These are phyloP conservation scores for Kwoniella europaea DNA, from an alignment of 768 basidiomycete genomes.

Conservation along the genomic window DNA sequence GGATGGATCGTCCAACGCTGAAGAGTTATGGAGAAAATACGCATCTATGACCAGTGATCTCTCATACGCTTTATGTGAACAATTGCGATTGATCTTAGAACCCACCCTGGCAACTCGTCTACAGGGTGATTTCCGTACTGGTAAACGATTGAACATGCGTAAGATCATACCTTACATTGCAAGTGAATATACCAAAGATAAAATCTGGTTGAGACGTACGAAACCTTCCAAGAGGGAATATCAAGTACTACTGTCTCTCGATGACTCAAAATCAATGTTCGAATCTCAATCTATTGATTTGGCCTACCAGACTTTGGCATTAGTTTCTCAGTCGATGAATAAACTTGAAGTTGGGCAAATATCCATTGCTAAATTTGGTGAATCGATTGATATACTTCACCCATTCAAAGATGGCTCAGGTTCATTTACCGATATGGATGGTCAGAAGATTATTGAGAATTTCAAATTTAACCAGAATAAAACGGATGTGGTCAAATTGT, in stretches of 20 bases:
- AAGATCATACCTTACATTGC: slow-evolving; percentile 98
- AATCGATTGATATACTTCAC: slow-evolving; percentile 83
- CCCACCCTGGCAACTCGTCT: slow-evolving; percentile 92
- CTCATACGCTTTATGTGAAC: slow-evolving; percentile 90
- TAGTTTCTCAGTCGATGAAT: slow-evolving; percentile 86
- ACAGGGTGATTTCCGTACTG: slow-evolving; percentile 95
- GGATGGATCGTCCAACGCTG: slow-evolving; percentile 58
- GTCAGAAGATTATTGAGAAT: slow-evolving; percentile 76
- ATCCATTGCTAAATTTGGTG: slow-evolving; percentile 86
- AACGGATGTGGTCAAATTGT: slow-evolving; percentile 81
- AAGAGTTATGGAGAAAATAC: slow-evolving; percentile 89
- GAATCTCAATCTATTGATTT: slow-evolving; percentile 90
- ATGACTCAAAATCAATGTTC: slow-evolving; percentile 96
- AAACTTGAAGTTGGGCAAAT: slow-evolving; percentile 96
- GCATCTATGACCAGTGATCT: slow-evolving; percentile 87
- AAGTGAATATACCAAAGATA: slow-evolving; percentile 98
- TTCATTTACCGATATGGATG: slow-evolving; percentile 78
- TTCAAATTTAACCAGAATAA: slow-evolving; percentile 89
- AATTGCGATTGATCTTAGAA: slow-evolving; percentile 92
- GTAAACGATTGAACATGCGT: slow-evolving; percentile 98
- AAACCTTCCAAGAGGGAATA: slow-evolving; percentile 93
- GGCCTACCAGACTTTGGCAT: slow-evolving; percentile 88
- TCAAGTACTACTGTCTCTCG: slow-evolving; percentile 89
- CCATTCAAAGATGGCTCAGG: slow-evolving; percentile 68
- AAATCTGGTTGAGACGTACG: slow-evolving; percentile 95